A percentile compares a stretch with the other conserved stretches of the same genome.
Evolutionary conservation across 495 filamentous ascomycete species (phyloP).

Genomic region (Thermothielavioides terrestris): DNA sequence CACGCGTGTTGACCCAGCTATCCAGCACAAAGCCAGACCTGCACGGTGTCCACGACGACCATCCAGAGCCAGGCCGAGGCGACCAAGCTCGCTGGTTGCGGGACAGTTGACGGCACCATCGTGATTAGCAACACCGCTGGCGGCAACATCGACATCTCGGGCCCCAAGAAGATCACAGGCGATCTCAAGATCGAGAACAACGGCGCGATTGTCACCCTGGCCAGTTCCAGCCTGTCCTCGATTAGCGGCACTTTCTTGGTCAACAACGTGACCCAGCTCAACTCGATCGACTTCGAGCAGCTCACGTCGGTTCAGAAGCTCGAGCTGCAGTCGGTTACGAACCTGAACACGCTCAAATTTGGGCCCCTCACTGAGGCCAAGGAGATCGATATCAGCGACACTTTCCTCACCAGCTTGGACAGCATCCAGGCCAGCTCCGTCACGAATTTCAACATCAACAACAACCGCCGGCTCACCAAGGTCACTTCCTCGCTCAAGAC

Average conservation of each 20-base stretch:
- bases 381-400: slow-evolving; percentile 70
- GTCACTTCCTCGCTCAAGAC: slow-evolving; percentile 66
- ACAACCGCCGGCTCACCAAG: slow-evolving; percentile 61
- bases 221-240: slow-evolving; percentile 34
- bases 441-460: slow-evolving; percentile 62
- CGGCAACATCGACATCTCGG: slow-evolving; percentile 45
- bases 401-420: slow-evolving; percentile 60
- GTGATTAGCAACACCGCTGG: slow-evolving; percentile 48
- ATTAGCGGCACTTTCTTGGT: slow-evolving; percentile 61
- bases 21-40: slow-evolving; percentile 40
- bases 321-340: slow-evolving; percentile 63
- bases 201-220: slow-evolving; percentile 36
- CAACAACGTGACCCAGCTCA: slow-evolving; percentile 55
- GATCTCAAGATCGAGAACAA: slow-evolving; percentile 54
- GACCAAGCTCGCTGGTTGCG: slow-evolving; percentile 55
- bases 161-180: slow-evolving; percentile 58
- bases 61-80: slow-evolving; percentile 68
- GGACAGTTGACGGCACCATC: slow-evolving; percentile 60
- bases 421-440: slow-evolving; percentile 67
- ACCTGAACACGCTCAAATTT: slow-evolving; percentile 61
- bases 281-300: slow-evolving; percentile 49
- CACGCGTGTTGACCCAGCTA: slow-evolving; percentile 14
- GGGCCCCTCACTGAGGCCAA: slow-evolving; percentile 51
- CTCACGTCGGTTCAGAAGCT: slow-evolving; percentile 58
- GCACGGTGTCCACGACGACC: slow-evolving; percentile 37